Base-by-base conservation (phyloP, 2,329 filamentous ascomycete genomes). In the Fusarium scirpi region DNA sequence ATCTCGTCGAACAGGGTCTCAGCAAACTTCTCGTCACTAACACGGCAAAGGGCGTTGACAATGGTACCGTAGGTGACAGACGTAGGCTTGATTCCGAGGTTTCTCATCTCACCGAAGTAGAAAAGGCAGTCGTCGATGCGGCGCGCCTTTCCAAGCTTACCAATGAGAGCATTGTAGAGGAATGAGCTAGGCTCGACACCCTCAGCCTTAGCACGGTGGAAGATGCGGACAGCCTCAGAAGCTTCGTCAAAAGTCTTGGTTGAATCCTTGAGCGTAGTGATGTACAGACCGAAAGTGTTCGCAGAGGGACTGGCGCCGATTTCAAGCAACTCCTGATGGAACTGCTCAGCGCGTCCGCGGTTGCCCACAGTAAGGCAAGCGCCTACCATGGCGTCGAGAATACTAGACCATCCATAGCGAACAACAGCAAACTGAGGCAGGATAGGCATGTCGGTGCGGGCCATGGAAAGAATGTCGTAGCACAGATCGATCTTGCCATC, bases 1-100 rank as follows among this genome's bases (percentile, higher is more conserved):
- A 99, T 99, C 84, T 99, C 96, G 78, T 98, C 94, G 78, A 99
- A 99, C 75, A 98, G 89, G 81, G 98, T 94, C 78, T 98, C 96
- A 29, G 96, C 96, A 79, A 98, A 97, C 78, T 95, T 97, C 83
- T 98, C 95, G 75, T 99, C 96, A 73, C 94, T 97, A 59, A 98
- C 96, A 75, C 96, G 93, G 86, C 94, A 98, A 16, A 99, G 88
- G 25, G 96, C 96, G 76, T 99, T 99, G 82, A 99, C 95, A 76
- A 99, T 94, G 15, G 96, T 99, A 68, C 96, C 96, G 76, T 99
- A 99, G 1, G 96, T 99, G 61, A 99, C 96, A 51, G 94, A 98
- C 0, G 96, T 99, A 3, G 96, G 96, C 76, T 95, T 94, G 77
- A 99, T 95, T 59, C 94, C 93, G 51, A 97, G 89, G 61, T 89